Base-by-base conservation (phyloP, 2,329 filamentous ascomycete species). In the Fusarium sp. region DNA sequence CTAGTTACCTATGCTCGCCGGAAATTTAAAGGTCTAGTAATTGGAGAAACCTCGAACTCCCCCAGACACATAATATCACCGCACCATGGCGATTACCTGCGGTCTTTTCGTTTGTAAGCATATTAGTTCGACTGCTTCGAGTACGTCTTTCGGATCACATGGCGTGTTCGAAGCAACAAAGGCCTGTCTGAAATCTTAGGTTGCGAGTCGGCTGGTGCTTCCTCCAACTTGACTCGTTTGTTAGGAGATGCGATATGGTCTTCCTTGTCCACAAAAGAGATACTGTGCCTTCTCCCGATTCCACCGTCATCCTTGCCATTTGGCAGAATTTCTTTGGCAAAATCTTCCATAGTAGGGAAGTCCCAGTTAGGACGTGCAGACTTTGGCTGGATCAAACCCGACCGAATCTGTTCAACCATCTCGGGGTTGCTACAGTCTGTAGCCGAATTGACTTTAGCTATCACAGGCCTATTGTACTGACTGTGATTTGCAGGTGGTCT, bases 351-450 rank as follows among this genome's bases (percentile, higher is more conserved):
- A 1, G 69, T 77, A 18, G 74, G 77, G 10, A 79, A 64, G 14
- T 46, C 63, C 72, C 71, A 75, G 19, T 55, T 55, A 3, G n/a
- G 35, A 15, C 23, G 38, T 35, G 14, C 39, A 19, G 61, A 31
- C 41, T 58, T 61, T 29, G 66, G 48, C 12, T 57, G 69, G 21
- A 80, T 44, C n/a, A 79, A 52, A 19, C 70, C 65, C 15, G 74
- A 74, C 11, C 75, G 74, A 29, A 81, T 80, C 45, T 79, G 72
- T 44, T 80, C 77, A 16, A 79, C 69, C 45, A 78, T 64, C 31
- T 64, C 62, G 46, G 69, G 72, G 16, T 69, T 74, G 25, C 55
- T 51, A 49, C 27, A 59, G 19, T 31, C 42, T 29, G 54, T 41
- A 31, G 49, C 31, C 15, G 55, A 62, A 23, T 42, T 66, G 16